A percentile compares a stretch with the other conserved stretches of the same genome.
Evolutionary conservation across 2,329 filamentous ascomycete genomes (phyloP).

Genomic region (Aureobasidium sp.): DNA sequence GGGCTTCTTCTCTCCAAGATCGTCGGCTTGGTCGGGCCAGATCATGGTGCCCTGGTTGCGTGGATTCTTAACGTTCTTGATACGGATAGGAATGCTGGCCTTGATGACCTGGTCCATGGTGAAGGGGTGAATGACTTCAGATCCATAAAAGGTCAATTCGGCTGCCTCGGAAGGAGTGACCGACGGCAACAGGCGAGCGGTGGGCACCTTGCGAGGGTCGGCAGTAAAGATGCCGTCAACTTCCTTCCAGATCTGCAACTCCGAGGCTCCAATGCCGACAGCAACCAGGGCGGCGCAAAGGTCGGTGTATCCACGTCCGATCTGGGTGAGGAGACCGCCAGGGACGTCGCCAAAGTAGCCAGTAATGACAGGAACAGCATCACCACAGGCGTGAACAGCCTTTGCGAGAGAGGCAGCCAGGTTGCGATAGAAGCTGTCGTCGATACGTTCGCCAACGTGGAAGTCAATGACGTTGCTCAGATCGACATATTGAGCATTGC

Average conservation of each 20-base stretch:
- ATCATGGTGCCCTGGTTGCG: constrained; percentile 71
- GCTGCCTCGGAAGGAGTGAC: constrained; percentile 94
- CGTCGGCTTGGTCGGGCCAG: constrained; percentile 61
- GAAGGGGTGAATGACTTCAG: constrained; percentile 96
- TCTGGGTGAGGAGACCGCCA: constrained; percentile 80
- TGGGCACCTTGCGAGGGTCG: constrained; percentile 83
- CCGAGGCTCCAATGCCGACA: constrained; percentile 75
- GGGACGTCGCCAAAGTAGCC: constrained; percentile 94
- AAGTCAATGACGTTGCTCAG: constrained; percentile 73
- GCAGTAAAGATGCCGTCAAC: constrained; percentile 90
- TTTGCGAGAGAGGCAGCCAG: constrained; percentile 34
- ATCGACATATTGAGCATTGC: constrained; percentile 85
- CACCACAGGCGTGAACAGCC: constrained; percentile 35
- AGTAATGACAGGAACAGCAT: constrained; percentile 50
- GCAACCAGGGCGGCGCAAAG: constrained; percentile 87
- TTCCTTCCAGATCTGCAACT: constrained; percentile 98
- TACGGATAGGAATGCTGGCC: constrained; percentile 75
- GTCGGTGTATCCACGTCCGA: constrained; percentile 94
- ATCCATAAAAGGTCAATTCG: constrained; percentile 67
- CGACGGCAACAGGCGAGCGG: constrained; percentile 74
- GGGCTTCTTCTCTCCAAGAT: constrained; percentile 44
- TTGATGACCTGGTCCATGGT: constrained; percentile 89
- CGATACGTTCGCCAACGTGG: constrained; percentile 32
- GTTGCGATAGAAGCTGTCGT: constrained; percentile 40
- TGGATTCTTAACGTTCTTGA: constrained; percentile 88